These are phyloP conservation scores for Colletotrichum noveboracense DNA, from an alignment of 2,329 filamentous ascomycete genomes.

Conservation along the genomic window DNA sequence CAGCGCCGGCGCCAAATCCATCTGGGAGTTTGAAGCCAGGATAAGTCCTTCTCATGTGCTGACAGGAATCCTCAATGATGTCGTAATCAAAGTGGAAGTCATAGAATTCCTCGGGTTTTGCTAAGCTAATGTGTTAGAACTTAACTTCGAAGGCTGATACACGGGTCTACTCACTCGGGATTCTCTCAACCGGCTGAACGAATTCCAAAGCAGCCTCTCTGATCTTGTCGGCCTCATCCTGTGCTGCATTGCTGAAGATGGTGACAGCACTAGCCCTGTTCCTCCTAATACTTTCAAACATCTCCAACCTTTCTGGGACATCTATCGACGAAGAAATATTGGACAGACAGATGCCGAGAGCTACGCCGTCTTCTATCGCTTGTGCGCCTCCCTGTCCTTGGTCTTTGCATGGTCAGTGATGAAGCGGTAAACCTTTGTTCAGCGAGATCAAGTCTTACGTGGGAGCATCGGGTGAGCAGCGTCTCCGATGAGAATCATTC, in stretches of 20 bases:
- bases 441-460: conserved; percentile 25
- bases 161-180: conserved; percentile 30
- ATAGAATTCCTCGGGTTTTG: conserved; percentile 18
- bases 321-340: conserved; percentile 21
- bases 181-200: conserved; percentile 29
- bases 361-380: conserved; percentile 39
- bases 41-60: background rate
- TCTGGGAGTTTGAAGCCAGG: background rate
- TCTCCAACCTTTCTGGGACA: conserved; percentile 26
- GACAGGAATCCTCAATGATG: background rate
- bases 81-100: conserved; percentile 16
- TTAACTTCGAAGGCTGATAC: accelerated
- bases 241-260: conserved; percentile 42
- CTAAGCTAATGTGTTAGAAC: background rate
- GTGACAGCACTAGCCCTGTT: conserved; percentile 39
- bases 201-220: conserved; percentile 27
- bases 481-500: conserved; percentile 38
- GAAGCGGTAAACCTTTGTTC: background rate
- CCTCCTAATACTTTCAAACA: conserved; percentile 30
- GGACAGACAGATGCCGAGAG: conserved; percentile 33
- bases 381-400: conserved; percentile 43
- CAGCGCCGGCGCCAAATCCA: background rate
- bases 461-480: conserved; percentile 44
- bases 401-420: conserved; percentile 23
- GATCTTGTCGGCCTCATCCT: conserved; percentile 35